phyloP scores from a whole-genome alignment of 2,329 filamentous ascomycete species.

The Alternaria gansuensis region DNA sequence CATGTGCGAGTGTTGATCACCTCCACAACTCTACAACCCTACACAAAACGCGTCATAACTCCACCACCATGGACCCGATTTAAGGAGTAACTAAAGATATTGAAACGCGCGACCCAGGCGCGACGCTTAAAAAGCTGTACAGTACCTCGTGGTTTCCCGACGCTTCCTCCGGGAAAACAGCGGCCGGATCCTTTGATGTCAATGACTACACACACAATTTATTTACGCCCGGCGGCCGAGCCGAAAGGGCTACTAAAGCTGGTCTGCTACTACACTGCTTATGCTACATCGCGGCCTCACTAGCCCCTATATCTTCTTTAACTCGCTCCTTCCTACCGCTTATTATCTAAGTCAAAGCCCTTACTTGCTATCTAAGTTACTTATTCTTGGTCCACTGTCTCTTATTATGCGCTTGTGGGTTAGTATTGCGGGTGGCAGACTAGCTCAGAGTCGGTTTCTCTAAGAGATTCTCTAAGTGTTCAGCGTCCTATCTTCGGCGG shows the following conservation, averaged over 20 bases:
- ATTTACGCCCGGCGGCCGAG: constrained; percentile 16
- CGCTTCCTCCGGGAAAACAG: too few species aligned
- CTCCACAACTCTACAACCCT: too few species aligned
- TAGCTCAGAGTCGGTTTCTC: constrained; percentile 16
- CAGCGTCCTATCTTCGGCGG: constrained; percentile 20
- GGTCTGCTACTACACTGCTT: constrained; percentile 17
- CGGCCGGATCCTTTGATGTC: too few species aligned
- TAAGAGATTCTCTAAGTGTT: too few species aligned
- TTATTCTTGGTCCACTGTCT: constrained; percentile 10
- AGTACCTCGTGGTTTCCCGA: too few species aligned
- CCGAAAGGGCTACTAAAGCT: constrained; percentile 20
- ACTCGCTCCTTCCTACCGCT: constrained; percentile 6
- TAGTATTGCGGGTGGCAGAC: constrained; percentile 17
- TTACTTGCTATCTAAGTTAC: constrained; percentile 7
- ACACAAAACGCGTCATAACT: too few species aligned
- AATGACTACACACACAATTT: constrained; percentile 21
- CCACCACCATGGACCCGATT: too few species aligned
- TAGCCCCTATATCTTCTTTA: constrained; percentile 19
- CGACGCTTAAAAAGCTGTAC: too few species aligned
- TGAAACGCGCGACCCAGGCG: too few species aligned
- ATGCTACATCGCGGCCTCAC: constrained; percentile 14
- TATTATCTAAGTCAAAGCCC: constrained; percentile 10
- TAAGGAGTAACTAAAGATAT: too few species aligned
- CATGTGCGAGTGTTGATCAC: too few species aligned
- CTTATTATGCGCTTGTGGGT: constrained; percentile 12